Evolutionary conservation across 176 grass and related monocot genomes (phyloP).

Genomic region (Zoysia pacifica): DNA sequence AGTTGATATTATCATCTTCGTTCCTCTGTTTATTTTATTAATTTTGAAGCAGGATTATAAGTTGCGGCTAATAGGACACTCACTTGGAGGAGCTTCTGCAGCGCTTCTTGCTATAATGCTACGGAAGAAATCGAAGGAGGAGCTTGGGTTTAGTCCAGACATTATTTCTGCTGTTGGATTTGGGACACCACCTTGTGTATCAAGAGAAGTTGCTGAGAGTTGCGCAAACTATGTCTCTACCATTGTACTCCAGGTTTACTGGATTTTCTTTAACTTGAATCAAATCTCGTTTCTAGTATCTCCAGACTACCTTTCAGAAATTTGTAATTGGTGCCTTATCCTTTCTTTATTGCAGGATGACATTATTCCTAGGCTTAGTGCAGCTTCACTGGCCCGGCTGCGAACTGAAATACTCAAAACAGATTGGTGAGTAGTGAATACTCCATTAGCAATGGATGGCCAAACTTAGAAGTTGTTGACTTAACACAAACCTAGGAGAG

Average conservation of each 20-base stretch:
- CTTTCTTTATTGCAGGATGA: conserved; percentile 64
- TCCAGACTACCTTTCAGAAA: not conserved
- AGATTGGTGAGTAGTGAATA: conserved; percentile 65
- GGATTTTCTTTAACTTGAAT: not conserved
- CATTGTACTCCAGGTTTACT: conserved; percentile 82
- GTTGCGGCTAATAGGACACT: conserved; percentile 84
- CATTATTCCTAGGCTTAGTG: conserved; percentile 86
- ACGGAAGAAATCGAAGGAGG: conserved; percentile 75
- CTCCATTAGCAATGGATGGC: not conserved
- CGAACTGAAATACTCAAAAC: conserved; percentile 87
- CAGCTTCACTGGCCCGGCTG: conserved; percentile 72
- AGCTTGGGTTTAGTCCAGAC: conserved; percentile 92
- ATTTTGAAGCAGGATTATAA: conserved; percentile 63
- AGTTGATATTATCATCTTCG: not conserved
- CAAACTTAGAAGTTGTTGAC: not conserved
- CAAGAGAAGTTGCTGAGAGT: conserved; percentile 76
- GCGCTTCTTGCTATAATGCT: conserved; percentile 87
- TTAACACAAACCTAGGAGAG: not conserved
- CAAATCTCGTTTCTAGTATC: not conserved
- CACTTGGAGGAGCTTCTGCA: conserved; percentile 87
- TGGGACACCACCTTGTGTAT: conserved; percentile 90
- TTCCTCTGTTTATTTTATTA: conserved; percentile 17
- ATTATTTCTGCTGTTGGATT: conserved; percentile 88
- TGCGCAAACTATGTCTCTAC: conserved; percentile 84
- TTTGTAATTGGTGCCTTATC: conserved; percentile 8